Percentiles rank a stretch among this genome's conserved stretches.
Evolutionary conservation across 352 stramenopile species (phyloP).

Genomic region (Phytophthora pistaciae): DNA sequence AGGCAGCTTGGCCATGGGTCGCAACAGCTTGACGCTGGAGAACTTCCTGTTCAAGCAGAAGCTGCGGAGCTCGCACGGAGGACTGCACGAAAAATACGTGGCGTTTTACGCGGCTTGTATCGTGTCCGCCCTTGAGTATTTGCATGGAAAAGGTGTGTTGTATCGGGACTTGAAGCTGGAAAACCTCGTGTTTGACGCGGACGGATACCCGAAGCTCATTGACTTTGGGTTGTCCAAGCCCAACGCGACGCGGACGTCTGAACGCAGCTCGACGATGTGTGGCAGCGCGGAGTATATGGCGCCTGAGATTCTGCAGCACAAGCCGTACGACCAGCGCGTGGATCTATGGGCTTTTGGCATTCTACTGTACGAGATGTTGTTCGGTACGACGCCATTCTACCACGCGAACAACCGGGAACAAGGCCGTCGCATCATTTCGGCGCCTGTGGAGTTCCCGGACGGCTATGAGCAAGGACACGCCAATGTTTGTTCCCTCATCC

Average conservation of each 20-base stretch:
- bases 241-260: slow-evolving; percentile 49
- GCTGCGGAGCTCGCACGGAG: slow-evolving; percentile 46
- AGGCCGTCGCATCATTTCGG: slow-evolving; percentile 72
- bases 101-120: slow-evolving; percentile 97
- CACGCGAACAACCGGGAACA: slow-evolving; percentile 74
- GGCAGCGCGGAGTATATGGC: slow-evolving; percentile 86
- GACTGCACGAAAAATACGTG: slow-evolving; percentile 88
- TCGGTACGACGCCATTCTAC: slow-evolving; percentile 89
- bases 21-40: slow-evolving; percentile 47
- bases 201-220: slow-evolving; percentile 88
- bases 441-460: slow-evolving; percentile 62
- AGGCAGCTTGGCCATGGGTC: slow-evolving; percentile 23
- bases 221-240: slow-evolving; percentile 81
- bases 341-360: slow-evolving; percentile 87
- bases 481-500: slow-evolving; percentile 57
- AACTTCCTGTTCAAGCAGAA: slow-evolving; percentile 54
- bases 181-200: slow-evolving; percentile 85
- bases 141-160: slow-evolving; percentile 65
- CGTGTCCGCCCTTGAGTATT: slow-evolving; percentile 90
- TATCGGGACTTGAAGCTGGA: slow-evolving; percentile 92
- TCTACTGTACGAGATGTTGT: slow-evolving; percentile 75
- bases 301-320: slow-evolving; percentile 68
- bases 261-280: slow-evolving; percentile 64
- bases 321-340: slow-evolving; percentile 64
- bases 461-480: slow-evolving; percentile 52